Evolutionary conservation across 2,329 filamentous ascomycete genomes (phyloP), one percentile per base, ranked within the genome.

Genomic region (Colletotrichum neosansevieriae): DNA sequence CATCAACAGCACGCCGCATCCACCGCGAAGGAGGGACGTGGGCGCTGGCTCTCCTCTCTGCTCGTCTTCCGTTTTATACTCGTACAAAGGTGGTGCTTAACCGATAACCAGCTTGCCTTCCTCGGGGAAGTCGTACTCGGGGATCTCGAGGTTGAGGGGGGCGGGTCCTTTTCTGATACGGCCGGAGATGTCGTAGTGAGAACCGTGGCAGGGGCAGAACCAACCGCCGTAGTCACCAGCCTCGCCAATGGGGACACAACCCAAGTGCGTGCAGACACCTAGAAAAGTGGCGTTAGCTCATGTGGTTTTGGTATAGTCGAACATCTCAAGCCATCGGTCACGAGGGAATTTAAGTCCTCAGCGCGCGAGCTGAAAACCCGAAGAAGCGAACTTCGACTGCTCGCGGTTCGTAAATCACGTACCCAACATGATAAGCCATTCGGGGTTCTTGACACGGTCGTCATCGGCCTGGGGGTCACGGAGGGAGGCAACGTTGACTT

Each of bases 181-280:
- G 82, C 96, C 96, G 73, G 94, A 98, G 82, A 99, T 98, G 82
- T 99, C 96, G 90, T 99, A 99, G 88, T 99, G 96, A 75, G 94
- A 98, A 83, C 96, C 96, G 89, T 99, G 96, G 92, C 96, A 99
- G 74, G 96, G 96, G 88, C 96, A 99, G 92, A 99, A 99, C 96
- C 96, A 99, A 80, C 96, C 96, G 81, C 96, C 96, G 78, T 87
- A 99, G 84, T 99, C 97, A 82, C 96, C 96, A 73, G 96, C 94
- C 87, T 99, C 96, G 78, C 97, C 96, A 78, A 99, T 99, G 79
- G 96, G 96, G 75, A 99, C 96, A 89, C 96, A 99, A 85, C 96
- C 96, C 79, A 99, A 87, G 85, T 99, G 96, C 78, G 96, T 99
- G 92, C 96, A 99, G 83, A 99, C 95, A 84, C 94, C 93, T 95